Base-by-base conservation (phyloP, 78 protist genomes). In the Creolimax fragrantissima region DNA sequence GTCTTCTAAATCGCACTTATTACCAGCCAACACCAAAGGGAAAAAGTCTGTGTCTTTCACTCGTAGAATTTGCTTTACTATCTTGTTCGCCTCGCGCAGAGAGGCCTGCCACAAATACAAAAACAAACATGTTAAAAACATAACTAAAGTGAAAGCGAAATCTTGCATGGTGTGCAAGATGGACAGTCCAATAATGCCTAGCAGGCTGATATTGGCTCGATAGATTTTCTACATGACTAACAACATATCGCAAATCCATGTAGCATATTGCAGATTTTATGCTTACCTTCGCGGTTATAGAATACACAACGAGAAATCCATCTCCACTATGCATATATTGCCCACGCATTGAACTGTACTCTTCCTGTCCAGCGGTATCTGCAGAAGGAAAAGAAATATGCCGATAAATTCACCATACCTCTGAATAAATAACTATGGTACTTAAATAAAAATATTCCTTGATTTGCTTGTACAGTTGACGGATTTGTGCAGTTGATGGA, bases 281-380 rank as follows among this genome's bases (percentile, higher is more conserved):
- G 37, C 5, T 83, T 83, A 83, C 86, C 86, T 24, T 83, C 0
- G 86, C 7, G 5, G 86, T 83, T 83, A 83, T 83, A 5, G 86
- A 83, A 89, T 94, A 96, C 7, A 96, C 97, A 32, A 47, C 35
- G n/a, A 96, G 90, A 84, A 96, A 96, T 43, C 97, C 97, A 44
- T 96, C 96, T n/a, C 96, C 97, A 6, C 84, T 88, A 24, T 92
- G 88, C 90, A 94, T 91, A 84, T 93, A 95, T 66, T 90, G 94
- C 24, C 86, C 91, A 4, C 93, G 89, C 81, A 92, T 92, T 35
- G 93, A 66, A 6, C 42, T 32, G 84, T 95, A 95, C 89, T 95
- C 96, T 58, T 95, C 96, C 58, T 95, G 96, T 2, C 96, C 96
- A 2, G 98, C 98, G 35, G 98, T 97, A 93, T 97, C 98, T 42